Conservation (phyloP, 495 filamentous ascomycete genomes). For the Daldinia grandis region DNA sequence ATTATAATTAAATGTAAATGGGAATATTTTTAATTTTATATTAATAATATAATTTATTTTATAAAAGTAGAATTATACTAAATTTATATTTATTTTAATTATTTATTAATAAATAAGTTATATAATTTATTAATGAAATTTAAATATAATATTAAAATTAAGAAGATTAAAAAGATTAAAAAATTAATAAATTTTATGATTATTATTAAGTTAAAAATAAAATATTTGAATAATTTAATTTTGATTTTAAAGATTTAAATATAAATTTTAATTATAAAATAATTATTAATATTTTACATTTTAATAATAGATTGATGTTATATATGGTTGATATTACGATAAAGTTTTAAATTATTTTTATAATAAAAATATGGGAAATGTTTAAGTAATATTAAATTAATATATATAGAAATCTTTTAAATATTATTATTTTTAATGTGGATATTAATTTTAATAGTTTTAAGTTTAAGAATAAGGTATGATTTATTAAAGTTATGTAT, state of each 20-base stretch:
- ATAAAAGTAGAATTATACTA: too few relatives aligned
- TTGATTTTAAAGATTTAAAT: background rate
- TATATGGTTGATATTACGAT: too few relatives aligned
- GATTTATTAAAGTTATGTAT: background rate
- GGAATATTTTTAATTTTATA: background rate
- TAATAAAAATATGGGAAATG: background rate
- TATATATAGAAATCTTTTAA: background rate
- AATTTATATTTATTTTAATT: background rate
- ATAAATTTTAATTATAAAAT: slow-evolving; percentile 3
- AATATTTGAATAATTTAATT: background rate
- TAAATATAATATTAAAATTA: background rate
- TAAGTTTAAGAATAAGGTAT: background rate
- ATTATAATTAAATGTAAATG: too few relatives aligned
- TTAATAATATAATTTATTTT: too few relatives aligned
- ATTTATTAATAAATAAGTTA: background rate
- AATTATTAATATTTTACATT: background rate
- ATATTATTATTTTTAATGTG: background rate
- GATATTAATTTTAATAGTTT: background rate
- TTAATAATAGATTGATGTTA: background rate
- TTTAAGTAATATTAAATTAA: slow-evolving; percentile 3
- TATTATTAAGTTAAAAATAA: background rate
- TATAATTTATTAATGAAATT: background rate
- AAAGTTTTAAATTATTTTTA: background rate
- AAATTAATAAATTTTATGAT: slow-evolving; percentile 2
- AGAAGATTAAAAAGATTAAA: background rate